Base-by-base conservation (phyloP, 2,329 filamentous ascomycete species). In the Nemania serpens region DNA sequence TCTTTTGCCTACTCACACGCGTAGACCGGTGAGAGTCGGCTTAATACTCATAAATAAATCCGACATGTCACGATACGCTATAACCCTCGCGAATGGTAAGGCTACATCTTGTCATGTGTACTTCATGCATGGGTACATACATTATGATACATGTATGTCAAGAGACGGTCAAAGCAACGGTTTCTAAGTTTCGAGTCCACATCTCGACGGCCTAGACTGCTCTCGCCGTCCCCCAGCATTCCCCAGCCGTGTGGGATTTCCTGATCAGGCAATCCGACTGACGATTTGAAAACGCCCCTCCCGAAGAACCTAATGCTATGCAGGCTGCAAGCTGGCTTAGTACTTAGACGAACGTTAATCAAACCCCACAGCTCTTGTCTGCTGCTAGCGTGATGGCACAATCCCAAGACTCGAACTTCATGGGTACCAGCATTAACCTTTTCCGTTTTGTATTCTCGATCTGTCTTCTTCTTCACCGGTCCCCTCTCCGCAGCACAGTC, bases 221-320 rank as follows among this genome's bases (percentile, higher is more conserved):
- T 61, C 62, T 57, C 58, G 46, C 61, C 59, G 42, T 45, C 52
- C n/a, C n/a, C n/a, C n/a, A n/a, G n/a, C n/a, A n/a, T n/a, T 57
- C 17, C 54, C 42, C 51, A 59, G 33, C 46, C 45, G 11, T 49
- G 33, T 25, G 65, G 61, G 61, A 57, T 64, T 68, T 15, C 69
- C 67, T 37, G 33, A 66, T 62, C 49, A 43, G 69, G 69, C 34
- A 71, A 70, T 39, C 69, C 69, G 69, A 62, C 17, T 46, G 42
- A 34, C 37, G 37, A 51, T 22, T 56, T 59, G 34, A 36, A 48
- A 43, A 41, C 18, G 29, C 20, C 46, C 49, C 42, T 46, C 55
- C n/a, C 13, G 4, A 43, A 15, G 17, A 43, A 17, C 41, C 17
- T n/a, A 39, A 39, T 39, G 36, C 11, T 39, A 39, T n/a, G 11